Percentiles rank a stretch among this genome's conserved stretches.
phyloP scores from a whole-genome alignment of 2,329 filamentous ascomycete species.

The Colletotrichum sp. region DNA sequence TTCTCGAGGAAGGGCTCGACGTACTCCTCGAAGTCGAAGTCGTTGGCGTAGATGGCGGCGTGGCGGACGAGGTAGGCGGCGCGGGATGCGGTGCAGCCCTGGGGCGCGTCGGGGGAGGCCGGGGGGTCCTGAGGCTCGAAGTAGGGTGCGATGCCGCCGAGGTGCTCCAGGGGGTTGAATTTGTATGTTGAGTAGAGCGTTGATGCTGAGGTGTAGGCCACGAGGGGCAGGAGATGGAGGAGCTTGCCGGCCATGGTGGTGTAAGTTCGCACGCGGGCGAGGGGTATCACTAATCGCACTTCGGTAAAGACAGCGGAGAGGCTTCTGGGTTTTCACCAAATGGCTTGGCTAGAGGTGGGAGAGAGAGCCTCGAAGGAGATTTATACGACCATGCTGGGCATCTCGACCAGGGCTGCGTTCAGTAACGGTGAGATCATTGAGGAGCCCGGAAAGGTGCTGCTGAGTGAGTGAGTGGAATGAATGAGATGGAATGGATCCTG shows the following conservation, averaged over 20 bases:
- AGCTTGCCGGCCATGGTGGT: neutral
- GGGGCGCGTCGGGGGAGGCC: slow-evolving; percentile 45
- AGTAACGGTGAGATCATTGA: slow-evolving; percentile 2
- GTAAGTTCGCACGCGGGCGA: neutral
- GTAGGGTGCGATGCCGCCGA: slow-evolving; percentile 62
- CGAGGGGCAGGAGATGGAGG: neutral
- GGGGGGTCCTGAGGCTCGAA: slow-evolving; percentile 59
- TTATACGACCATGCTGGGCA: neutral
- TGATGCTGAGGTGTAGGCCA: slow-evolving; percentile 20
- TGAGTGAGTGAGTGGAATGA: neutral
- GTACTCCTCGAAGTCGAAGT: slow-evolving; percentile 62
- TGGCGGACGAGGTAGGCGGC: slow-evolving; percentile 64
- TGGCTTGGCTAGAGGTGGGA: fast-evolving
- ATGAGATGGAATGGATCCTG: neutral
- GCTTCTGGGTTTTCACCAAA: neutral
- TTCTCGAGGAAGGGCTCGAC: slow-evolving; percentile 63
- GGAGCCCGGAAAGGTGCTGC: neutral
- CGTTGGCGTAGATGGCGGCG: slow-evolving; percentile 64
- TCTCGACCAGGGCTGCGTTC: neutral
- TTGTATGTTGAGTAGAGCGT: slow-evolving; percentile 49
- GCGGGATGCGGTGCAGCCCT: slow-evolving; percentile 53
- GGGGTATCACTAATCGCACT: neutral
- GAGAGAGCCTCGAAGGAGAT: neutral
- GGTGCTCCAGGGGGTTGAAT: slow-evolving; percentile 59
- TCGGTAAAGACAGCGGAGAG: neutral